Conservation (phyloP, 169 alveolate species). For the Plasmodium falciparum region DNA sequence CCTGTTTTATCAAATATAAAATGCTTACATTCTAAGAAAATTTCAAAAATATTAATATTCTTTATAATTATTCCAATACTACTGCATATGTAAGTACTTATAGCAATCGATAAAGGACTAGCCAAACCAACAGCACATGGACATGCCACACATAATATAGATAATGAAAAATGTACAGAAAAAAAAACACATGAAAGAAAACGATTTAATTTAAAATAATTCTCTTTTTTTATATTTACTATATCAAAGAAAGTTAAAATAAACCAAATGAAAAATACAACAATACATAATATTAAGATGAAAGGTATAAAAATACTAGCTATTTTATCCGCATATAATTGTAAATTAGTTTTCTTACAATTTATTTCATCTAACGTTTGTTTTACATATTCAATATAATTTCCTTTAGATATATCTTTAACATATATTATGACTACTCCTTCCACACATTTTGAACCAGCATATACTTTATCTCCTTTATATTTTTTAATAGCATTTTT, state of each 20-base stretch:
- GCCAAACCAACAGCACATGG: slow-evolving; percentile 78
- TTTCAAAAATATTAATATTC: slow-evolving; percentile 64
- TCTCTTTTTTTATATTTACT: slow-evolving; percentile 44
- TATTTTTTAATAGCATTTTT: slow-evolving; percentile 48
- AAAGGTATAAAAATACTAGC: slow-evolving; percentile 67
- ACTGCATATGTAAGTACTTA: slow-evolving; percentile 70
- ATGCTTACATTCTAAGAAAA: slow-evolving; percentile 64
- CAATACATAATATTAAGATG: slow-evolving; percentile 44
- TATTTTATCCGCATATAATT: slow-evolving; percentile 73
- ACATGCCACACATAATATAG: slow-evolving; percentile 74
- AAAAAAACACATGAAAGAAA: slow-evolving; percentile 59
- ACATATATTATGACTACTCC: slow-evolving; percentile 42
- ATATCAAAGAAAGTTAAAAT: slow-evolving; percentile 44
- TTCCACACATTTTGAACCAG: slow-evolving; percentile 71
- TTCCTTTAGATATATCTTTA: slow-evolving; percentile 55
- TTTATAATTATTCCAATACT: slow-evolving; percentile 65
- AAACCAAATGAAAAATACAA: slow-evolving; percentile 69
- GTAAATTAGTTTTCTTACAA: slow-evolving; percentile 67
- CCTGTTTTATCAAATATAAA: slow-evolving; percentile 75
- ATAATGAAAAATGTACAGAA: slow-evolving; percentile 70
- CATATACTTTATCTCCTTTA: slow-evolving; percentile 74
- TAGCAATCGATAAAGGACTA: slow-evolving; percentile 70
- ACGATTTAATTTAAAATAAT: slow-evolving; percentile 42
- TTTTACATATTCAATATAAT: slow-evolving; percentile 62
- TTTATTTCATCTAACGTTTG: slow-evolving; percentile 62